Conservation (phyloP, 2,329 filamentous ascomycete genomes). For the Pezicula carpinea region DNA sequence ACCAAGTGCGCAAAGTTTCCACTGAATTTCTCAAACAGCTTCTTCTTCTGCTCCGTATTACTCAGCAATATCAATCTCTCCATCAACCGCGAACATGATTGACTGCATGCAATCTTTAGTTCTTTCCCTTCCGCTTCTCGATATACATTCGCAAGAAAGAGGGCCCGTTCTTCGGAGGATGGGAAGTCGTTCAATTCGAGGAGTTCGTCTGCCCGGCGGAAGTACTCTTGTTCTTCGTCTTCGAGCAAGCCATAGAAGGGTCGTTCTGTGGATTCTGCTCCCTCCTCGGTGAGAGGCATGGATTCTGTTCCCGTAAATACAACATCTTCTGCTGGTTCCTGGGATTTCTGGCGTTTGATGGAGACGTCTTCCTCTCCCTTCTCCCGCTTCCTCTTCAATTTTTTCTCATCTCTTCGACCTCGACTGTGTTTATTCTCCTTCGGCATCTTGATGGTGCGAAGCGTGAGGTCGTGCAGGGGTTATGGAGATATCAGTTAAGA, state of each 20-base stretch:
- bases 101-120: constrained; percentile 91
- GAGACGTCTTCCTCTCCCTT: constrained; percentile 28
- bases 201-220: constrained; percentile 82
- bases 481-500: no score
- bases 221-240: constrained; percentile 93
- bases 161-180: constrained; percentile 63
- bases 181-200: constrained; percentile 87
- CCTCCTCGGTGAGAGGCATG: constrained; percentile 11
- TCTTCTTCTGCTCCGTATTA: constrained; percentile 74
- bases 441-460: constrained; percentile 40
- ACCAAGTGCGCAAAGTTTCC: constrained; percentile 86
- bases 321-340: constrained; percentile 18
- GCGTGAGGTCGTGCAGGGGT: no score
- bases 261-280: constrained; percentile 16
- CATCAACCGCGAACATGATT: constrained; percentile 90
- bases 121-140: constrained; percentile 87
- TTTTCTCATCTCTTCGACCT: constrained; percentile 46
- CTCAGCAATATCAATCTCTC: constrained; percentile 85
- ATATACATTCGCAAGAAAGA: constrained; percentile 79
- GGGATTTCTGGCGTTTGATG: constrained; percentile 31
- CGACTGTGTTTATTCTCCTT: constrained; percentile 55
- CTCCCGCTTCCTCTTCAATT: constrained; percentile 46
- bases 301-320: constrained; percentile 17
- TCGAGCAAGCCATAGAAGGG: constrained; percentile 88
- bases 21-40: constrained; percentile 77